Evolutionary conservation across 208 protist genomes (phyloP).

Genomic region (Trypanosoma scelopori): DNA sequence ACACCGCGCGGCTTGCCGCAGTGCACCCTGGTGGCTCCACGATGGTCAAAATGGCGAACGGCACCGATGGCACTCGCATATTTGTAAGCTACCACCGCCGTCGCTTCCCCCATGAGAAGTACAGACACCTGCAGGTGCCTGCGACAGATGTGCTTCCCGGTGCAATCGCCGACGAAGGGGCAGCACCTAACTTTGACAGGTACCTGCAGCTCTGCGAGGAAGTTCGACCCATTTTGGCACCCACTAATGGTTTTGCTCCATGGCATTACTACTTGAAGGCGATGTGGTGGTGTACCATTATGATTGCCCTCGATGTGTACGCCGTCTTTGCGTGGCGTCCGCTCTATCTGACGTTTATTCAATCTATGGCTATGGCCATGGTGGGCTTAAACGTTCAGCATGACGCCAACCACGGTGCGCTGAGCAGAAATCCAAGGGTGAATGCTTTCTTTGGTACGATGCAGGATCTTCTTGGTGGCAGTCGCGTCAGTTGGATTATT

Average conservation of each 20-base stretch:
- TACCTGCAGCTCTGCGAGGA: slow-evolving; percentile 67
- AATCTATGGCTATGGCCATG: slow-evolving; percentile 78
- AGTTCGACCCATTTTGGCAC: slow-evolving; percentile 51
- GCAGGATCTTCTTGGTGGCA: slow-evolving; percentile 73
- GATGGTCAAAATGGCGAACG: slow-evolving; percentile 75
- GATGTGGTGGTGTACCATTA: slow-evolving; percentile 40
- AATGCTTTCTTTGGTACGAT: slow-evolving; percentile 64
- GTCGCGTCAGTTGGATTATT: slow-evolving; percentile 78
- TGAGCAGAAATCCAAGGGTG: slow-evolving; percentile 53
- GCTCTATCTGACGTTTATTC: slow-evolving; percentile 56
- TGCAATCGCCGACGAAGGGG: slow-evolving; percentile 32
- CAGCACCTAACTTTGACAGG: slow-evolving; percentile 52
- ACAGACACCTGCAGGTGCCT: slow-evolving; percentile 56
- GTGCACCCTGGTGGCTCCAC: slow-evolving; percentile 69
- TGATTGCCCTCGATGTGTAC: slow-evolving; percentile 67
- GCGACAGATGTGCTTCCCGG: slow-evolving; percentile 45
- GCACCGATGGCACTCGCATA: slow-evolving; percentile 65
- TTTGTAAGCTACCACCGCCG: slow-evolving; percentile 79
- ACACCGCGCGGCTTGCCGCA: slow-evolving; percentile 57
- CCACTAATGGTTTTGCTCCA: slow-evolving; percentile 70
- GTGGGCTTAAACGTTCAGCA: slow-evolving; percentile 85
- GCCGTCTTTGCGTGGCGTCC: slow-evolving; percentile 55
- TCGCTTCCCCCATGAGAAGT: slow-evolving; percentile 68
- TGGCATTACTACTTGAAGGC: slow-evolving; percentile 81
- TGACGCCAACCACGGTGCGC: slow-evolving; percentile 79